Conservation (phyloP, 2,329 filamentous ascomycete species). For the Coniella vitis region DNA sequence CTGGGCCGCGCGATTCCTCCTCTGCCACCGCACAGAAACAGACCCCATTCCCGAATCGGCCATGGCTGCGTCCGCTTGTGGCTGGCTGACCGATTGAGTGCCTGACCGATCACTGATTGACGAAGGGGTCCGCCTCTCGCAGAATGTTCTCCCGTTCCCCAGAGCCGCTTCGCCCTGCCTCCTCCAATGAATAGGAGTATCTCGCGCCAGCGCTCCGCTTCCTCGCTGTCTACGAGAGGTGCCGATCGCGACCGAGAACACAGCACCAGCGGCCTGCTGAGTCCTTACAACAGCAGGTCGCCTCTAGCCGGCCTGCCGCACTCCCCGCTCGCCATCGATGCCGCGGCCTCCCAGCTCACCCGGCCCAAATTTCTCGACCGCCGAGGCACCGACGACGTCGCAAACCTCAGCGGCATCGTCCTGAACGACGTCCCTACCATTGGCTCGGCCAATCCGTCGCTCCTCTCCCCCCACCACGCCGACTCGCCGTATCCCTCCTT, state of each 20-base stretch:
- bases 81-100: neutral
- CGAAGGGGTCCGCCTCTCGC: neutral
- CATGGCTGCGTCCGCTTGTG: neutral
- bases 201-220: conserved; percentile 17
- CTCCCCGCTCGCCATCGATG: conserved; percentile 13
- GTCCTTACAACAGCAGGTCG: conserved; percentile 16
- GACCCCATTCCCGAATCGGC: no score
- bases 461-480: conserved; percentile 17
- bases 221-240: conserved; percentile 15
- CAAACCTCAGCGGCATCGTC: conserved; percentile 18
- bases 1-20: no score
- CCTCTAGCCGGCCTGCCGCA: conserved; percentile 15
- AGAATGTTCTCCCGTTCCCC: neutral
- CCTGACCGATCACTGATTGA: conserved; percentile 3
- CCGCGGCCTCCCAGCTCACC: conserved; percentile 8
- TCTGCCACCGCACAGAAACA: no score
- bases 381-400: conserved; percentile 14
- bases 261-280: conserved; percentile 14
- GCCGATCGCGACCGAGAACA: conserved; percentile 14
- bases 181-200: conserved; percentile 17
- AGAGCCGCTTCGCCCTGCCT: conserved; percentile 6
- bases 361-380: conserved; percentile 12
- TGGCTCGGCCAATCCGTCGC: conserved; percentile 9
- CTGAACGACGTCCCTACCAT: conserved; percentile 19
- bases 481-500: conserved; percentile 15